Conservation (phyloP, 768 basidiomycete genomes). For the Russula virescens region DNA sequence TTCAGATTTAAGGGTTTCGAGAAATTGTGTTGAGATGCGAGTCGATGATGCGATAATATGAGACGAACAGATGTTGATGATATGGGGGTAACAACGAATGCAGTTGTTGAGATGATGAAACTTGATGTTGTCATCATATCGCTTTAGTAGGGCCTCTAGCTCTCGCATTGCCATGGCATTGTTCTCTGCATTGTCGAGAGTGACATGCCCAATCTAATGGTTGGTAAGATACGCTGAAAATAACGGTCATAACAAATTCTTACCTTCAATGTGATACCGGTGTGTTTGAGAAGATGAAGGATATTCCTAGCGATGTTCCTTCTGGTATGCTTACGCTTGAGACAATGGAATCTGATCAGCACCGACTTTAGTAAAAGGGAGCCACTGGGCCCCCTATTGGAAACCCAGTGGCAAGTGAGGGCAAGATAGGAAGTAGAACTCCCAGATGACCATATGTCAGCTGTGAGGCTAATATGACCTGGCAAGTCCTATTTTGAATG, state of each 20-base stretch:
- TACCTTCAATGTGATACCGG: not conserved
- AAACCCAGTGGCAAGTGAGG: not conserved
- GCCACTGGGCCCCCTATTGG: not conserved
- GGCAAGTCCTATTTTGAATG: not conserved
- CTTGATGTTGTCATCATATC: not conserved
- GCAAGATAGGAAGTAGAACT: not conserved
- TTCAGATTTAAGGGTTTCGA: not conserved
- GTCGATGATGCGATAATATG: not conserved
- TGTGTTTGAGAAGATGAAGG: not conserved
- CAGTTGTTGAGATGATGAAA: not conserved
- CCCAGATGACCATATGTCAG: not conserved
- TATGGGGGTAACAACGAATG: not conserved
- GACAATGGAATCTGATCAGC: not conserved
- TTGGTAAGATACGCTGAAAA: not conserved
- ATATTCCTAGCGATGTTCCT: not conserved
- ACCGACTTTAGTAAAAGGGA: not conserved
- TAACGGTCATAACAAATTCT: not conserved
- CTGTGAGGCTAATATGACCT: not conserved
- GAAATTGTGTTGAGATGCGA: not conserved
- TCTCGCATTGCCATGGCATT: not conserved
- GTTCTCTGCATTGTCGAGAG: not conserved
- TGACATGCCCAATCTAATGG: not conserved
- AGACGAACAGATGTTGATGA: not conserved
- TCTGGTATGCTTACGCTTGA: not conserved
- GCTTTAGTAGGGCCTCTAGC: not conserved